Evolutionary conservation across 495 filamentous ascomycete genomes (phyloP).

Genomic region (Oleoguttula mirabilis): DNA sequence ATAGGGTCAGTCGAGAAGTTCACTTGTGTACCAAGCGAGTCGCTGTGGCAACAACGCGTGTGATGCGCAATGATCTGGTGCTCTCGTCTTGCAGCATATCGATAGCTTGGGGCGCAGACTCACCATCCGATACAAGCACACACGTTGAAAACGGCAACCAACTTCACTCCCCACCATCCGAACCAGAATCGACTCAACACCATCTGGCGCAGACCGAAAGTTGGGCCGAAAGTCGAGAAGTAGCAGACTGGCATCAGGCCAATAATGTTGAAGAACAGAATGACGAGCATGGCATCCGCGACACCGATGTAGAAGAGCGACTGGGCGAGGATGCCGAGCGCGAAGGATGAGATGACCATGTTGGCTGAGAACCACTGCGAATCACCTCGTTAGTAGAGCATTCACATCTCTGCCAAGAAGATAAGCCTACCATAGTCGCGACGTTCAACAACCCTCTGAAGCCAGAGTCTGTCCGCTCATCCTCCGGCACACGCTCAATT

Average conservation of each 20-base stretch:
- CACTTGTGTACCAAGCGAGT: too few relatives aligned
- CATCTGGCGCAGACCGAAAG: conserved; percentile 75
- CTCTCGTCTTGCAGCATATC: not conserved
- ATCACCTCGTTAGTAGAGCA: too few relatives aligned
- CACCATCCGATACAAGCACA: conserved; percentile 64
- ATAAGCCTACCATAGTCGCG: conserved; percentile 63
- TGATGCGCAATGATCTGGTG: too few relatives aligned
- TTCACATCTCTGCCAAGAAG: too few relatives aligned
- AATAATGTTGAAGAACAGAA: conserved; percentile 68
- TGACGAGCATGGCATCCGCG: conserved; percentile 62
- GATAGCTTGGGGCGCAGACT: not conserved
- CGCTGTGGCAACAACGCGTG: too few relatives aligned
- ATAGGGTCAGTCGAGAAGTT: too few relatives aligned
- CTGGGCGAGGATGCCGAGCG: conserved; percentile 61
- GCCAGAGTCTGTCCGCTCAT: conserved; percentile 54
- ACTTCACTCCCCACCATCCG: conserved; percentile 58
- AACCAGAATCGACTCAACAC: conserved; percentile 75
- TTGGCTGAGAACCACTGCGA: conserved; percentile 73
- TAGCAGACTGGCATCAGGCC: conserved; percentile 64
- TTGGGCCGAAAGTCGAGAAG: conserved; percentile 68
- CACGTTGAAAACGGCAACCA: conserved; percentile 65
- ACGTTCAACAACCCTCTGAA: conserved; percentile 47
- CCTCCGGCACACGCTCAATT: conserved; percentile 65
- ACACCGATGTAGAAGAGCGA: conserved; percentile 59
- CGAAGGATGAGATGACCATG: conserved; percentile 74